Evolutionary conservation across 129 eudicot species (phyloP).

Genomic region (Arctium minus): DNA sequence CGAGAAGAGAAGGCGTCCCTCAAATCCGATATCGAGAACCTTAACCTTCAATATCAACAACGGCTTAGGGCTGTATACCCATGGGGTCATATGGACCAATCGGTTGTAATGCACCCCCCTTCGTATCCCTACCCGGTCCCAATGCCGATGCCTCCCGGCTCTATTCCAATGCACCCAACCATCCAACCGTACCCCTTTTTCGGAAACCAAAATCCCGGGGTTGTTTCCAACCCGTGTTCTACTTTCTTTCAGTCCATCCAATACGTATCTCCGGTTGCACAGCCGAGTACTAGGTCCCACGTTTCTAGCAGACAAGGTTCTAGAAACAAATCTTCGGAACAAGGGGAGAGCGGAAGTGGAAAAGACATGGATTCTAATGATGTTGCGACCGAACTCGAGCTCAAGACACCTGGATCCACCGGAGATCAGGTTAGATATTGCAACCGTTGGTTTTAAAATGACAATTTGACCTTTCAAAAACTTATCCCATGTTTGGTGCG

Average conservation of each 20-base stretch:
- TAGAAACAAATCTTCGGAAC: constrained; percentile 51
- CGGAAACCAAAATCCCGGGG: constrained; percentile 66
- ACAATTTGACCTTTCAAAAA: background rate
- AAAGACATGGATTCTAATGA: constrained; percentile 66
- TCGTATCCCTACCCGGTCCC: constrained; percentile 78
- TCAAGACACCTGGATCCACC: constrained; percentile 83
- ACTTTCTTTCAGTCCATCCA: constrained; percentile 67
- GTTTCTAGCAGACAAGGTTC: constrained; percentile 51
- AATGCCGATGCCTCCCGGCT: constrained; percentile 62
- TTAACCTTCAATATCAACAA: constrained; percentile 75
- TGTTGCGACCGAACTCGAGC: constrained; percentile 81
- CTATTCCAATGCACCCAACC: constrained; percentile 85
- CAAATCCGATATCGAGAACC: constrained; percentile 78
- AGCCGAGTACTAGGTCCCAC: constrained; percentile 50
- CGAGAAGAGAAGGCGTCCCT: constrained; percentile 86
- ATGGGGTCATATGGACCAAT: constrained; percentile 84
- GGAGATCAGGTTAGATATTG: constrained; percentile 57
- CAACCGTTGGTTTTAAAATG: background rate
- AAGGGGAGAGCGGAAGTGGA: constrained; percentile 48
- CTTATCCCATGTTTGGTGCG: background rate
- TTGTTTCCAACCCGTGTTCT: constrained; percentile 65
- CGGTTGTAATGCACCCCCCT: constrained; percentile 88
- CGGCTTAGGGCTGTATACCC: constrained; percentile 70
- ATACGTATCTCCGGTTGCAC: constrained; percentile 48
- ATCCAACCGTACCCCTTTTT: constrained; percentile 79